phyloP scores from a whole-genome alignment of 768 basidiomycete species.

The Clathrus columnatus region DNA sequence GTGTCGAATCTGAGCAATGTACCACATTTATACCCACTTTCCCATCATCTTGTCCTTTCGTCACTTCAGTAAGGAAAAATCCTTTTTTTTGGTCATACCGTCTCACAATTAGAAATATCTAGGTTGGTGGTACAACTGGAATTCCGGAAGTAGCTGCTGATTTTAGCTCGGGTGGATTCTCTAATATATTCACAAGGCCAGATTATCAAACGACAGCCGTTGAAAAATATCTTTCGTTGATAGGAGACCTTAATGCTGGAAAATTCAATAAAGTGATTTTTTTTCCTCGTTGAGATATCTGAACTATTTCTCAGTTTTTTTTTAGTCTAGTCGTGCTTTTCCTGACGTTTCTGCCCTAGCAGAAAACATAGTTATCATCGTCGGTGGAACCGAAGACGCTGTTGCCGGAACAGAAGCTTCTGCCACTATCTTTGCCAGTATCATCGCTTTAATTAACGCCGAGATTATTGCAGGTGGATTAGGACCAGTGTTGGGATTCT shows the following conservation, averaged over 20 bases:
- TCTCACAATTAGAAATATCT: not conserved
- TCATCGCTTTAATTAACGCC: constrained; percentile 28
- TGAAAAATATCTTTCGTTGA: constrained; percentile 21
- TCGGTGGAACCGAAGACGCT: not conserved
- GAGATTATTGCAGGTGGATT: constrained; percentile 21
- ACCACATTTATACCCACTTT: constrained; percentile 13
- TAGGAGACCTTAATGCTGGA: constrained; percentile 26
- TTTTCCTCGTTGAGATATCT: not conserved
- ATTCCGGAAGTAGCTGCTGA: constrained; percentile 10
- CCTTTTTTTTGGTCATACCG: not conserved
- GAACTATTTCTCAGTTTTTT: not conserved
- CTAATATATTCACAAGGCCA: constrained; percentile 11
- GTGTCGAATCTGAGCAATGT: constrained; percentile 8
- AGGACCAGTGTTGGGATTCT: constrained; percentile 26
- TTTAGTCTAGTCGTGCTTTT: constrained; percentile 14
- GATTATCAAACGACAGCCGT: constrained; percentile 25
- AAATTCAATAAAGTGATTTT: not conserved
- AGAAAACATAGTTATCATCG: constrained; percentile 10
- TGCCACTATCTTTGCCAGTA: constrained; percentile 26
- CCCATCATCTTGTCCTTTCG: constrained; percentile 14
- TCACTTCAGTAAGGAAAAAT: constrained; percentile 6
- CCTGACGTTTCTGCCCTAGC: constrained; percentile 17
- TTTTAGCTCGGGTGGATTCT: constrained; percentile 16
- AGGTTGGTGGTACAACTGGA: constrained; percentile 13
- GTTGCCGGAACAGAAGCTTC: constrained; percentile 24